Evolutionary conservation across 306 rosid species (phyloP).

Genomic region (Sphenostylis stenocarpa): DNA sequence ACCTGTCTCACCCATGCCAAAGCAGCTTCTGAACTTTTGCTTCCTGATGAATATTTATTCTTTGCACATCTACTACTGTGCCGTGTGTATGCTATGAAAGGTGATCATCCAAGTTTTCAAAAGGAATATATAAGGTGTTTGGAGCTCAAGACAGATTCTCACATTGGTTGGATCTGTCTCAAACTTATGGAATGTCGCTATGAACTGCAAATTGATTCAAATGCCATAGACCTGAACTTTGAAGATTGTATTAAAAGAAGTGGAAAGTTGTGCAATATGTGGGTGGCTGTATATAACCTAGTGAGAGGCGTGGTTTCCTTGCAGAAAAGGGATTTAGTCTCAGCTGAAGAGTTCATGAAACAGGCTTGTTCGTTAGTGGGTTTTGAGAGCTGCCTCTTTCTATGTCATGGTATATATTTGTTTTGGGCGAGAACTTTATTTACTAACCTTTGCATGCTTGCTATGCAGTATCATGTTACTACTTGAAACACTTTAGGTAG

Average conservation of each 20-base stretch:
- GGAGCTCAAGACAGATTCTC: slow-evolving; percentile 69
- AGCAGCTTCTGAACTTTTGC: slow-evolving; percentile 61
- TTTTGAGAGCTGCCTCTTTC: slow-evolving; percentile 66
- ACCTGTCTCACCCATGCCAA: slow-evolving; percentile 65
- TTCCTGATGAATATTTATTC: slow-evolving; percentile 65
- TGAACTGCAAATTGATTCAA: slow-evolving; percentile 45
- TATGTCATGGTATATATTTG: slow-evolving; percentile 75
- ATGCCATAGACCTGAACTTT: slow-evolving; percentile 50
- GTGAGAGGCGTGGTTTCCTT: slow-evolving; percentile 61
- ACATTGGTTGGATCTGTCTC: slow-evolving; percentile 88
- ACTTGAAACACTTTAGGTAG: background rate
- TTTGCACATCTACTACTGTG: slow-evolving; percentile 78
- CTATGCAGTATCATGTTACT: background rate
- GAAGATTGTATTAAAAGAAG: slow-evolving; percentile 47
- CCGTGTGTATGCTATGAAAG: slow-evolving; percentile 67
- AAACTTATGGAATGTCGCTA: slow-evolving; percentile 63
- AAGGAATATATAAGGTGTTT: slow-evolving; percentile 64
- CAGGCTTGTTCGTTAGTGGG: slow-evolving; percentile 69
- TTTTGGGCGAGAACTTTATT: slow-evolving; percentile 22
- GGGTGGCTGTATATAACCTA: slow-evolving; percentile 64
- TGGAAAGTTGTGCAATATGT: slow-evolving; percentile 47
- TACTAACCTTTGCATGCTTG: background rate
- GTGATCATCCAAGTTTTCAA: slow-evolving; percentile 55
- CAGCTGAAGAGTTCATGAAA: slow-evolving; percentile 70
- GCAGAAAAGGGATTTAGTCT: slow-evolving; percentile 56